Evolutionary conservation across 371 early-diverging fungal species (phyloP), one percentile per base, ranked within the genome.

Genomic region (Rhizomucor pusillus): DNA sequence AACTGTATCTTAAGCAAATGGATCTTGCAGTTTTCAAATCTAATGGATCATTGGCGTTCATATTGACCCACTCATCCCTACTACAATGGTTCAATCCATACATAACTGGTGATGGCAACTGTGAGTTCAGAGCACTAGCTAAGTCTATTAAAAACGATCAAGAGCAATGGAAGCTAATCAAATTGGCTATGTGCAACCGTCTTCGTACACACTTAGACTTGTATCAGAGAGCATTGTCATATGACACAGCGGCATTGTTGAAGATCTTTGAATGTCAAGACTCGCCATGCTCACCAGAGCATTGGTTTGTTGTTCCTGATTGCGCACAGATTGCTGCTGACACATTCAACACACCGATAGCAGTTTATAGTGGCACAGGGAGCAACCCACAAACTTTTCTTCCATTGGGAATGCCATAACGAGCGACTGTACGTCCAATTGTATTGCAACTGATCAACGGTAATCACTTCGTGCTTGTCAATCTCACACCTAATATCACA

Each of bases 311-410:
- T 5, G 43, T 43, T 9, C 22, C 5, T 5, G 23, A 23, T 4
- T 52, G 43, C 0, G 40, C 24, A 23, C 52, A 52, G 25, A 20
- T 52, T 9, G 52, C 52, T 13, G 43, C 43, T 43, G 52, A 52
- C 43, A 43, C 43, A 12, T 52, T 52, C 22, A 14, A 14, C 3
- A 37, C 23, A 13, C 52, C 29, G 3, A 41, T 52, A 4, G 52
- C 39, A 4, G n/a, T n/a, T n/a, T n/a, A n/a, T n/a, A n/a, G n/a
- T n/a, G n/a, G n/a, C n/a, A n/a, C n/a, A n/a, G n/a, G n/a, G n/a
- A n/a, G n/a, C n/a, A n/a, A n/a, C n/a, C n/a, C n/a, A n/a, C n/a
- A n/a, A n/a, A n/a, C n/a, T n/a, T n/a, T n/a, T n/a, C n/a, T n/a
- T n/a, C n/a, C n/a, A n/a, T n/a, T n/a, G n/a, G n/a, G n/a, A n/a